These are phyloP conservation scores for Arachis stenosperma DNA, from an alignment of 306 rosid genomes.

Conservation along the genomic window DNA sequence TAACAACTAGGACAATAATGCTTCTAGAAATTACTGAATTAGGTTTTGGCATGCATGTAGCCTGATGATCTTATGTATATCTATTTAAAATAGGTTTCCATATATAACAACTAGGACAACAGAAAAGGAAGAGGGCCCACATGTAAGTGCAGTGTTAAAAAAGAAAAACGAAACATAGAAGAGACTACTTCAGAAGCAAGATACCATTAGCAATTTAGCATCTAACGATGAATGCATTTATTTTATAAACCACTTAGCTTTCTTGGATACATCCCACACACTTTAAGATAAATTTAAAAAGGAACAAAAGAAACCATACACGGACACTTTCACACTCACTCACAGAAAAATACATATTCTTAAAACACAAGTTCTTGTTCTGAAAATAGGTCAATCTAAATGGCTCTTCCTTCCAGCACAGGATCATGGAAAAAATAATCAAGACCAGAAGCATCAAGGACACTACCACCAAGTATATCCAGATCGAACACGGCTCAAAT, in stretches of 20 bases:
- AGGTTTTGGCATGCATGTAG: slow-evolving; percentile 7
- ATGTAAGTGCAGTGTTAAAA: slow-evolving; percentile 28
- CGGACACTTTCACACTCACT: no score
- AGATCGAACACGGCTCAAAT: neutral
- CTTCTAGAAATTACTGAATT: no score
- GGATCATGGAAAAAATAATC: neutral
- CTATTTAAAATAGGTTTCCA: slow-evolving; percentile 8
- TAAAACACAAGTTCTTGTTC: neutral
- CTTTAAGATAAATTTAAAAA: neutral
- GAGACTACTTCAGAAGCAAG: neutral
- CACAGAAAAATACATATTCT: neutral
- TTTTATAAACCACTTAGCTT: neutral
- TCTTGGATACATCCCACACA: neutral
- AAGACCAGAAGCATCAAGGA: slow-evolving; percentile 17
- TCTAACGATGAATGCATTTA: neutral
- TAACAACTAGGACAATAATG: slow-evolving; percentile 1
- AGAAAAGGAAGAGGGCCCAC: neutral
- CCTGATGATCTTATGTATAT: slow-evolving; percentile 11
- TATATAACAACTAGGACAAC: slow-evolving; percentile 10
- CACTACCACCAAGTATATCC: neutral
- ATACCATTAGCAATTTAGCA: neutral
- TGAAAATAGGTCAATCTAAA: neutral
- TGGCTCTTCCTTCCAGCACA: slow-evolving; percentile 4
- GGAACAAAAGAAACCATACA: no score
- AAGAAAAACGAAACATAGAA: neutral